These are phyloP conservation scores for Setaria italica DNA, from an alignment of 202 grass and related monocot species.

Conservation along the genomic window DNA sequence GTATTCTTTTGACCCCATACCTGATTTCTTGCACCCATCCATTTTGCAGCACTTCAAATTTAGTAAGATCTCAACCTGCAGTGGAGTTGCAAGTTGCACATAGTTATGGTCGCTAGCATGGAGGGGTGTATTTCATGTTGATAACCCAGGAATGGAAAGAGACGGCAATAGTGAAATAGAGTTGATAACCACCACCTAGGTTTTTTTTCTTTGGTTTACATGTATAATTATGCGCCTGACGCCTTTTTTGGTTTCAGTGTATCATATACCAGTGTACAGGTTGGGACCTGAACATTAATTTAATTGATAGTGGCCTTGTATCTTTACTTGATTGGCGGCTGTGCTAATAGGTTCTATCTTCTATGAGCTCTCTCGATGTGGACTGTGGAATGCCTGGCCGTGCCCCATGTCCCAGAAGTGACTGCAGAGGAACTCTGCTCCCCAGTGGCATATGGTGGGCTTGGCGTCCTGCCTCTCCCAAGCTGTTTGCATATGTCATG, in stretches of 20 bases:
- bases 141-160: constrained; percentile 58
- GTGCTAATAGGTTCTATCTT: constrained; percentile 22
- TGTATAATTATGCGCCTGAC: constrained; percentile 89
- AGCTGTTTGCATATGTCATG: not conserved
- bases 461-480: not conserved
- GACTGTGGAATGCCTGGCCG: not conserved
- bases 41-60: constrained; percentile 58
- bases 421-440: not conserved
- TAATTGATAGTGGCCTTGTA: constrained; percentile 63
- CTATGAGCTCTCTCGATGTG: not conserved
- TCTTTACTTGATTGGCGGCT: constrained; percentile 37
- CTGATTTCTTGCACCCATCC: constrained; percentile 61
- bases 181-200: constrained; percentile 61
- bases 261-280: constrained; percentile 88
- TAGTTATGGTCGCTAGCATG: constrained; percentile 47
- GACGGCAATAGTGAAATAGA: constrained; percentile 60
- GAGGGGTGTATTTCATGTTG: constrained; percentile 51
- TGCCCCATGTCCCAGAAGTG: not conserved
- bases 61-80: constrained; percentile 46
- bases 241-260: constrained; percentile 60
- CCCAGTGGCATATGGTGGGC: not conserved
- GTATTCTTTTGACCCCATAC: constrained; percentile 74
- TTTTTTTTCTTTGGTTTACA: constrained; percentile 47
- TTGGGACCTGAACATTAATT: constrained; percentile 83
- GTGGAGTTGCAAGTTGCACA: constrained; percentile 69